phyloP scores from a whole-genome alignment of 257 asterid genomes.

The Nicotiana tabacum region DNA sequence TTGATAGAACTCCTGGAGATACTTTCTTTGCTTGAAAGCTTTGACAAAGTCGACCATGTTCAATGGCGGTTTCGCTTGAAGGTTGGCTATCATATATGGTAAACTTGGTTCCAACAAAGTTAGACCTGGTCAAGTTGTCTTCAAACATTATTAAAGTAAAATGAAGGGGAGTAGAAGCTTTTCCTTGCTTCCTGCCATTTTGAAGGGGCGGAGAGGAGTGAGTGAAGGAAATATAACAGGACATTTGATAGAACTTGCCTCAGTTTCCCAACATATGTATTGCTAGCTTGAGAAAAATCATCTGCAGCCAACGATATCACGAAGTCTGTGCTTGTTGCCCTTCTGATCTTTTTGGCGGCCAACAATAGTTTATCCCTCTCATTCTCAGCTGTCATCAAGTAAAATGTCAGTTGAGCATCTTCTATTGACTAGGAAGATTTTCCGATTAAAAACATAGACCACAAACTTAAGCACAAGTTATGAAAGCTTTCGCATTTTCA shows the following conservation, averaged over 20 bases:
- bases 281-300: not conserved
- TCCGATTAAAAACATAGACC: not conserved
- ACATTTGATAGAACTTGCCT: not conserved
- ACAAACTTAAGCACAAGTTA: not conserved
- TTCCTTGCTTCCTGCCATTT: no score
- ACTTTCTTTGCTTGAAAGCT: not conserved
- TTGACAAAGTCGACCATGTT: not conserved
- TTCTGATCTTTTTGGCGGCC: not conserved
- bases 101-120: conserved; percentile 13
- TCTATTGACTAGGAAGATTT: not conserved
- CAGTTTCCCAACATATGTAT: conserved; percentile 7
- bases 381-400: not conserved
- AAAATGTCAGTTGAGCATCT: not conserved
- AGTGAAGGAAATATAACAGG: no score
- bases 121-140: not conserved
- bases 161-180: no score
- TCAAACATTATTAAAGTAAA: not conserved
- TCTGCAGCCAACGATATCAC: conserved; percentile 8
- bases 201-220: no score
- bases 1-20: not conserved
- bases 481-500: not conserved
- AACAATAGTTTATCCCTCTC: not conserved
- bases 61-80: not conserved
- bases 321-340: conserved; percentile 6
- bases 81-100: conserved; percentile 1